Base-by-base conservation (phyloP, 768 basidiomycete genomes). In the Tricholoma bakamatsutake region DNA sequence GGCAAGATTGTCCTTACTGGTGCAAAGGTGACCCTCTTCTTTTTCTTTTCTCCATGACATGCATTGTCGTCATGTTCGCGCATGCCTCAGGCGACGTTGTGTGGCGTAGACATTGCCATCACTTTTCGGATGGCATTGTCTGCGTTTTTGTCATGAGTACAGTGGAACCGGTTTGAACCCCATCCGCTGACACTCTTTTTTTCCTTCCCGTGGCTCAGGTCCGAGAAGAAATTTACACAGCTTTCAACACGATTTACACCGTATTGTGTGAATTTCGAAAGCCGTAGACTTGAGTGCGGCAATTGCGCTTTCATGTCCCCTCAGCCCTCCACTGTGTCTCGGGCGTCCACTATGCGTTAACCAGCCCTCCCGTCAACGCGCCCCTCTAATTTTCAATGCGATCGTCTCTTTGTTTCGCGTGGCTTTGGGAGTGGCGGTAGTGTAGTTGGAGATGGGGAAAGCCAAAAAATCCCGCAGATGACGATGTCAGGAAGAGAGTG, bases 231-330 rank as follows among this genome's bases (percentile, higher is more conserved):
- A 98, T 98, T 61, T 98, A 99, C 70, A 93, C 93, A 34, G 97
- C 97, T 24, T 99, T 99, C 87, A 98, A 98, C 76, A 93, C 93
- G 57, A 99, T 99, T 56, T 99, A 99, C 73, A 96, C 96, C 57
- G 96, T 98, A 77, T 72, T 99, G 61, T 90, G 88, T 79, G 93
- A 95, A 68, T 95, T 92, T 80, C 82, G 90, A 71, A 95, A 93
- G 74, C 91, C 90, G 46, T 90, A 72, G 78, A 64, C 27, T 30
- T 45, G 11, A n/a, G 49, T 39, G 45, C 18, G 30, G 52, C 17
- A 48, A 12, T 52, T 43, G 27, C 42, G 27, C 37, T 52, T 31
- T 47, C 45, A 31, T 55, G 54, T 37, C 50, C 43, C 49, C 53
- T 48, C 57, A 15, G n/a, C 21, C 21, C 21, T 24, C 1, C 21